A percentile compares a stretch with the other conserved stretches of the same genome.
phyloP scores from a whole-genome alignment of 2,329 filamentous ascomycete species.

The Aspergillus ustus region DNA sequence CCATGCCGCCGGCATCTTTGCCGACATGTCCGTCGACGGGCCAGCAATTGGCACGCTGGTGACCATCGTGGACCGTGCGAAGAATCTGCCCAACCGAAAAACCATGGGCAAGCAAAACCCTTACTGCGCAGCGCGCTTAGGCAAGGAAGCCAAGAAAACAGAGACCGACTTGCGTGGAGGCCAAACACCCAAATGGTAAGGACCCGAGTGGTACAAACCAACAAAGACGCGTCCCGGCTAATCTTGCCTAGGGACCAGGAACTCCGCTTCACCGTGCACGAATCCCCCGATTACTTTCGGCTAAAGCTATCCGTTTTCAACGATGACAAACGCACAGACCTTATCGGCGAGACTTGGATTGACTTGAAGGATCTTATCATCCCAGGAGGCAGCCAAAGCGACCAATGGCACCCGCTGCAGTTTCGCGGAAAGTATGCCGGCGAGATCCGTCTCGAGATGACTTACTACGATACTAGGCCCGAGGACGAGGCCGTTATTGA shows the following conservation, averaged over 20 bases:
- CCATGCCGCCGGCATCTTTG: slow-evolving; percentile 91
- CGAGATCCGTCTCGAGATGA: slow-evolving; percentile 92
- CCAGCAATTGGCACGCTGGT: slow-evolving; percentile 93
- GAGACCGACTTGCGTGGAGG: slow-evolving; percentile 91
- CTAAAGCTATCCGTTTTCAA: slow-evolving; percentile 97
- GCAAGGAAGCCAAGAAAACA: slow-evolving; percentile 97
- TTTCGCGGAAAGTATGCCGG: slow-evolving; percentile 95
- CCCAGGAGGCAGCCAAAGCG: slow-evolving; percentile 86
- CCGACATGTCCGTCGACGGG: slow-evolving; percentile 91
- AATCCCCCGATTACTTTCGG: slow-evolving; percentile 94
- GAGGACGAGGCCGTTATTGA: slow-evolving; percentile 72
- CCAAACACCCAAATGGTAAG: slow-evolving; percentile 91
- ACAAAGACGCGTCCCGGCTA: slow-evolving; percentile 6
- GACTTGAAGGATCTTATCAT: slow-evolving; percentile 80
- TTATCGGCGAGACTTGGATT: slow-evolving; percentile 94
- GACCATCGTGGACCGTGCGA: slow-evolving; percentile 88
- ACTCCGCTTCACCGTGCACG: slow-evolving; percentile 92
- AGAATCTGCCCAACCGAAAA: slow-evolving; percentile 95
- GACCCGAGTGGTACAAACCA: neutral
- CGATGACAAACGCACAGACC: slow-evolving; percentile 95
- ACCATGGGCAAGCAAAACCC: slow-evolving; percentile 99
- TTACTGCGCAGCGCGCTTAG: slow-evolving; percentile 89
- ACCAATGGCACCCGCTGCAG: slow-evolving; percentile 86
- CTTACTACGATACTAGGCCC: slow-evolving; percentile 88
- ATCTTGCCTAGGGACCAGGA: slow-evolving; percentile 81